Evolutionary conservation across 2,329 filamentous ascomycete species (phyloP), one percentile per base, ranked within the genome.

Genomic region (Arthroderma uncinatum): DNA sequence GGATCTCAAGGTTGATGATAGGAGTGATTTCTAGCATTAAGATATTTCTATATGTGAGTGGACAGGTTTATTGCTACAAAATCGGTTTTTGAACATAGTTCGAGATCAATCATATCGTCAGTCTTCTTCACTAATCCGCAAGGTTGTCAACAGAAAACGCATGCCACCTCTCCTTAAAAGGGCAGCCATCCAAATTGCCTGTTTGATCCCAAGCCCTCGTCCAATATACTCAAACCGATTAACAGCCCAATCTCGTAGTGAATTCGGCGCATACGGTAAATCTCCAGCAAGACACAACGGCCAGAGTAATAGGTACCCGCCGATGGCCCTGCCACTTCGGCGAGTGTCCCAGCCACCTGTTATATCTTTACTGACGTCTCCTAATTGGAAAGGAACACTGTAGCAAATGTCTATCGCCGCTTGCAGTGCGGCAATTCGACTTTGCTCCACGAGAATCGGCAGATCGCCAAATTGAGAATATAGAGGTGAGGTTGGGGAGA

Each of bases 401-500:
- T 67, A 66, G 57, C 71, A 73, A 39, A 73, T 70, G 34, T 73
- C 72, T 4, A 60, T 56, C 1, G 68, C 67, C 2, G 73, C 58
- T 7, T 68, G 62, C 9, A 63, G 63, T 3, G 66, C 64, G 1
- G 63, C 65, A 1, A 58, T 59, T 42, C 67, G 65, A 16, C 70
- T 61, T 23, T 64, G 60, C n/a, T 64, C 63, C 55, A 67, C 68
- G 39, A 68, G 68, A 1, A 60, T 61, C 9, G 61, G 64, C 16
- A 72, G 65, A 33, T 71, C 44, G 25, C n/a, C 16, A 7, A 48
- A 4, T 56, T 40, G 33, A 25, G 9, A 4, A 14, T 21, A 47
- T 25, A n/a, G 16, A n/a, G 34, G 28, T 1, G 54, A 50, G 10
- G 50, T 54, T 23, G 19, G 23, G 10, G 54, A 64, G 5, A 71